Evolutionary conservation across 1,284 basidiomycete species (phyloP).

Genomic region (Filobasidium uniguttulatum): DNA sequence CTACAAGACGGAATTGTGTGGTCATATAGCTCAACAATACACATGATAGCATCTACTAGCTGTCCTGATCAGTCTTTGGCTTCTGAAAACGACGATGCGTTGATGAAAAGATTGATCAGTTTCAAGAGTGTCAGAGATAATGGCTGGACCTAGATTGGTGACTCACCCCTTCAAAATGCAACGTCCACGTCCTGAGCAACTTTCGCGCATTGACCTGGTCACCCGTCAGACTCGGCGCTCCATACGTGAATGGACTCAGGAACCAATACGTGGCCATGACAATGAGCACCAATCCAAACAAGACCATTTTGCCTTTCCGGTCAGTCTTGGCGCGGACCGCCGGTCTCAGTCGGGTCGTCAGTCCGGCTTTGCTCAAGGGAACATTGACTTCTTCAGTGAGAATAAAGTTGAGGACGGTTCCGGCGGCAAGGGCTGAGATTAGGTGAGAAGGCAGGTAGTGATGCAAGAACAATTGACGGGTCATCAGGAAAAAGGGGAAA

Average conservation of each 20-base stretch:
- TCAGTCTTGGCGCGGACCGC: slow-evolving; percentile 54
- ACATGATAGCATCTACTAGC: too few species aligned
- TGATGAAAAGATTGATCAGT: too few species aligned
- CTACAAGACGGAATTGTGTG: too few species aligned
- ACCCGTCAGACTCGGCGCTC: slow-evolving; percentile 48
- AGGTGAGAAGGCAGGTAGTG: slow-evolving; percentile 95
- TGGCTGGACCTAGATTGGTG: too few species aligned
- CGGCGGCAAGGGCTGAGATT: slow-evolving; percentile 79
- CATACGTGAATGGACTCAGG: slow-evolving; percentile 79
- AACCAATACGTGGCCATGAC: slow-evolving; percentile 59
- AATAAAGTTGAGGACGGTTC: slow-evolving; percentile 81
- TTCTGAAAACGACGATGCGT: slow-evolving; percentile 1
- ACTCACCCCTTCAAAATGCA: slow-evolving; percentile 33
- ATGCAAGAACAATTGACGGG: slow-evolving; percentile 89
- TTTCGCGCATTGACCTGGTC: slow-evolving; percentile 34
- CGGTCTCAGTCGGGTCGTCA: slow-evolving; percentile 49
- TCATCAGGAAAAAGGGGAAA: slow-evolving; percentile 96
- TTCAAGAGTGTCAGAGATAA: too few species aligned
- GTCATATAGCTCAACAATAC: too few species aligned
- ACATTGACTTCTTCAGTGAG: slow-evolving; percentile 84
- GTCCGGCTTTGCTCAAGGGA: slow-evolving; percentile 59
- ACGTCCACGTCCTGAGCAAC: slow-evolving; percentile 32
- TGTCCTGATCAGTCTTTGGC: neutral
- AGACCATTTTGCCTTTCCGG: slow-evolving; percentile 42
- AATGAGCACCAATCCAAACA: slow-evolving; percentile 43